Base-by-base conservation (phyloP, 1,284 basidiomycete genomes). In the Fomitiporia mediterranea region DNA sequence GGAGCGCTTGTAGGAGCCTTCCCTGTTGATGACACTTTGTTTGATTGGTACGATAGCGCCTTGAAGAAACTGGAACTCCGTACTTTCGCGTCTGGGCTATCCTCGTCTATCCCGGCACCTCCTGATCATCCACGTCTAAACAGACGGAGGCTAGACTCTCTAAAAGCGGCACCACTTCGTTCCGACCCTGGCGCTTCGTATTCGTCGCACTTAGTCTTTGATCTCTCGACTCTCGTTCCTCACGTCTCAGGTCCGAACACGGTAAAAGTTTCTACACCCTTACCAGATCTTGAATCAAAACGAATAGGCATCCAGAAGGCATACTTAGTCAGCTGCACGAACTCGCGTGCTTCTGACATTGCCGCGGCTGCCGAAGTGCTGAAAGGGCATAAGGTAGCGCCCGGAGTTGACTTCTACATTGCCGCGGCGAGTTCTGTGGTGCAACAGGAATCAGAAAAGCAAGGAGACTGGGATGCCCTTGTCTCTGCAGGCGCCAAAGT, bases 321-420 rank as follows among this genome's bases (percentile, higher is more conserved):
- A 0, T 99, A 99, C 72, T 90, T 99, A 52, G 93, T 99, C 47
- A 95, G 92, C 61, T 99, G 96, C 72, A 98, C 97, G 61, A 99
- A 99, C 72, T 95, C 96, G 3, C 91, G 97, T 39, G 89, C 91
- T 0, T 98, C 95, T 0, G 96, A 99, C 66, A 88, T 99, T 59
- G 84, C 91, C 13, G 89, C 93, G 0, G 96, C 96, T 0, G 97
- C 96, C 0, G 81, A 82, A 9, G 95, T 98, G 21, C 79, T 99
- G 64, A 81, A 84, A 51, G 93, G 91, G 8, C 84, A 85, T 66
- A 91, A 85, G 66, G 83, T 99, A 50, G 91, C 94, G 0, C 80
- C 84, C 0, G 91, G 91, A 7, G 96, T 99, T 46, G 91, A 98
- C 64, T 98, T 99, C 68, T 99, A 98, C 74, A 87, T 99, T 61